These are phyloP conservation scores for Penicillium riverlandense DNA, from an alignment of 495 filamentous ascomycete species.

Conservation along the genomic window DNA sequence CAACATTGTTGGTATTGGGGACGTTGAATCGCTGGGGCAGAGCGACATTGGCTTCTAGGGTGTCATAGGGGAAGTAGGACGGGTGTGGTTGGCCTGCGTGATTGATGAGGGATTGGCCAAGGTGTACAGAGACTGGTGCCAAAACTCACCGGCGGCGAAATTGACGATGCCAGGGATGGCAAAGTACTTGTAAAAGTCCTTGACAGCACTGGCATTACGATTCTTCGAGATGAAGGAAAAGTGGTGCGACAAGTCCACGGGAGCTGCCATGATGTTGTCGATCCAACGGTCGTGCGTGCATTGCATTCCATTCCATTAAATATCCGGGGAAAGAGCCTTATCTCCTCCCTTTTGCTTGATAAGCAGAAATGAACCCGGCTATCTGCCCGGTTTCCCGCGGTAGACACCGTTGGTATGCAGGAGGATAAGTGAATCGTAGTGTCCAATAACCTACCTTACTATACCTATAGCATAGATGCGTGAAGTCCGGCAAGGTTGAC, in stretches of 20 bases:
- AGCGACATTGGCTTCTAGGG: slow-evolving; percentile 73
- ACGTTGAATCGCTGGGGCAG: slow-evolving; percentile 63
- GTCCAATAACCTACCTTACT: too few species aligned
- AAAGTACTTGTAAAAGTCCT: slow-evolving; percentile 81
- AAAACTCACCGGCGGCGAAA: slow-evolving; percentile 69
- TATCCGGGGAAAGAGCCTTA: too few species aligned
- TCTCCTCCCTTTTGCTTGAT: too few species aligned
- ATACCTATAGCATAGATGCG: too few species aligned
- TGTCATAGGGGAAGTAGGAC: slow-evolving; percentile 84
- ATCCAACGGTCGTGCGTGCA: slow-evolving; percentile 18
- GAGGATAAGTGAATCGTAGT: too few species aligned
- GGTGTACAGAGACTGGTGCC: not conserved
- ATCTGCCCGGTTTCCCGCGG: too few species aligned
- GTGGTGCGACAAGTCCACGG: slow-evolving; percentile 72
- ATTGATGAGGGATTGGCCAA: slow-evolving; percentile 18
- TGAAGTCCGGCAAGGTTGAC: too few species aligned
- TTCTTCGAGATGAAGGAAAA: slow-evolving; percentile 59
- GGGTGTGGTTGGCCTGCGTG: slow-evolving; percentile 60
- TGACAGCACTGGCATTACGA: slow-evolving; percentile 58
- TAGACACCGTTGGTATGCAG: too few species aligned
- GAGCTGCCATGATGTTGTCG: slow-evolving; percentile 12
- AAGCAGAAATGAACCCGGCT: too few species aligned
- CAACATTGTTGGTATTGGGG: slow-evolving; percentile 29
- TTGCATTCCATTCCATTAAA: too few species aligned
- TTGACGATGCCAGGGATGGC: slow-evolving; percentile 73